phyloP scores from a whole-genome alignment of 768 basidiomycete species.

The Tylopilus plumbeoviolaceoides region DNA sequence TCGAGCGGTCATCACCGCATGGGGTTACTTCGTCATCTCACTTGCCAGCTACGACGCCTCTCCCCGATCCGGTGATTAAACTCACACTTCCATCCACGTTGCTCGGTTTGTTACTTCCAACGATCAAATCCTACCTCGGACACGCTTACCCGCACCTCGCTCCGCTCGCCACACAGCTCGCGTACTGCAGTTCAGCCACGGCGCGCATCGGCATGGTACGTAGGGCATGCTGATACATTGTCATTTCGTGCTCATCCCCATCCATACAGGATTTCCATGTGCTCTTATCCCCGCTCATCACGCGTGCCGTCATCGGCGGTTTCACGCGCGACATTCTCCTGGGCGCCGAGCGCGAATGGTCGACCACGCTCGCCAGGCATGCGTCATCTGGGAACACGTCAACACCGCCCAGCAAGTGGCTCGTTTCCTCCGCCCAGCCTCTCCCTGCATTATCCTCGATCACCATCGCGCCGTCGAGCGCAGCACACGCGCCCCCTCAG shows the following conservation, averaged over 20 bases:
- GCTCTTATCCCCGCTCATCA: slow-evolving; percentile 63
- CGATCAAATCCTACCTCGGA: slow-evolving; percentile 59
- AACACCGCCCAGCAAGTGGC: slow-evolving; percentile 46
- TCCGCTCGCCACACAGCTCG: slow-evolving; percentile 89
- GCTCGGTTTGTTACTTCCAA: slow-evolving; percentile 56
- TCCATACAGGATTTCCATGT: slow-evolving; percentile 57
- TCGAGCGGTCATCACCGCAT: slow-evolving; percentile 53
- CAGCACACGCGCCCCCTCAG: slow-evolving; percentile 66
- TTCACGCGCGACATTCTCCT: slow-evolving; percentile 43
- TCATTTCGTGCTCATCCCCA: background rate
- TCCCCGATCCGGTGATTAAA: slow-evolving; percentile 26
- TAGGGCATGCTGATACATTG: background rate
- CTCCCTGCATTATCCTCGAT: slow-evolving; percentile 25
- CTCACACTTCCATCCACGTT: slow-evolving; percentile 30
- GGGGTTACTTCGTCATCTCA: slow-evolving; percentile 14
- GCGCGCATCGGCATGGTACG: slow-evolving; percentile 78
- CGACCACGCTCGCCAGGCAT: slow-evolving; percentile 23
- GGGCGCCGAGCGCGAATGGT: slow-evolving; percentile 36
- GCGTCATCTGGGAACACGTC: slow-evolving; percentile 12
- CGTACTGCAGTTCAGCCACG: slow-evolving; percentile 90
- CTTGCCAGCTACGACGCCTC: slow-evolving; percentile 17
- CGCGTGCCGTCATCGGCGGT: slow-evolving; percentile 54
- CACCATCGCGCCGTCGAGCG: slow-evolving; percentile 20
- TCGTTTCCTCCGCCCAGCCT: slow-evolving; percentile 39
- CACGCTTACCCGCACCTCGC: slow-evolving; percentile 58